Conservation (phyloP, 495 filamentous ascomycete genomes). For the Annulohypoxylon nitens region DNA sequence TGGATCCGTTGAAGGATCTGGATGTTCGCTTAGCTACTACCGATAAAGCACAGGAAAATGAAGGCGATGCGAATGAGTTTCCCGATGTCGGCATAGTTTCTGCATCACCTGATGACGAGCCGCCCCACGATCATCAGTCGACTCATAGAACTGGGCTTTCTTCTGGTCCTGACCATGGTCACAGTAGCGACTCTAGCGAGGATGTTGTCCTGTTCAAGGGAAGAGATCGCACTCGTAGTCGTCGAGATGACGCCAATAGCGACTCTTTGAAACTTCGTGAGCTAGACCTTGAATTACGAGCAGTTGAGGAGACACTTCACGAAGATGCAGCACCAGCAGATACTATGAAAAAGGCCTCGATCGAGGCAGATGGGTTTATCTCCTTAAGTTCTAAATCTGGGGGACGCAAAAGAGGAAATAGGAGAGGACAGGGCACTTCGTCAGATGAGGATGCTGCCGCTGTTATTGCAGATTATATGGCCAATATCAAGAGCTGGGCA, state of each 20-base stretch:
- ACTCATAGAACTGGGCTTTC: not conserved
- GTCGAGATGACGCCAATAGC: conserved; percentile 18
- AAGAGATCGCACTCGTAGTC: conserved; percentile 48
- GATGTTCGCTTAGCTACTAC: conserved; percentile 26
- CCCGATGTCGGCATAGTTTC: not conserved
- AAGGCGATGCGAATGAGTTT: not conserved
- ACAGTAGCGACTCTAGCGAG: conserved; percentile 68
- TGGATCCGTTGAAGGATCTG: conserved; percentile 63
- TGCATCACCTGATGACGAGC: not conserved
- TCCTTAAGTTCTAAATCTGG: conserved; percentile 24
- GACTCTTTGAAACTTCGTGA: conserved; percentile 32
- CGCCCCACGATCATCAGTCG: not conserved
- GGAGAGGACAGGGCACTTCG: not conserved
- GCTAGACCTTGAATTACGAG: conserved; percentile 28
- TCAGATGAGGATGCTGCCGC: conserved; percentile 66
- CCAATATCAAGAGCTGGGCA: conserved; percentile 69
- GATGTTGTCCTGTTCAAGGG: conserved; percentile 77
- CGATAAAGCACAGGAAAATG: conserved; percentile 1
- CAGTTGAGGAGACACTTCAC: conserved; percentile 28
- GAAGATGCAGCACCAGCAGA: conserved; percentile 9
- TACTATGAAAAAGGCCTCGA: not conserved
- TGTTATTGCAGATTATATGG: conserved; percentile 79
- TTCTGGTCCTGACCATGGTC: conserved; percentile 50
- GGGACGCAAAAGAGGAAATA: conserved; percentile 15
- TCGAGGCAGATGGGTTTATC: conserved; percentile 33